Base-by-base conservation (phyloP, 371 early-diverging fungal genomes). In the Mucor plumbeus region DNA sequence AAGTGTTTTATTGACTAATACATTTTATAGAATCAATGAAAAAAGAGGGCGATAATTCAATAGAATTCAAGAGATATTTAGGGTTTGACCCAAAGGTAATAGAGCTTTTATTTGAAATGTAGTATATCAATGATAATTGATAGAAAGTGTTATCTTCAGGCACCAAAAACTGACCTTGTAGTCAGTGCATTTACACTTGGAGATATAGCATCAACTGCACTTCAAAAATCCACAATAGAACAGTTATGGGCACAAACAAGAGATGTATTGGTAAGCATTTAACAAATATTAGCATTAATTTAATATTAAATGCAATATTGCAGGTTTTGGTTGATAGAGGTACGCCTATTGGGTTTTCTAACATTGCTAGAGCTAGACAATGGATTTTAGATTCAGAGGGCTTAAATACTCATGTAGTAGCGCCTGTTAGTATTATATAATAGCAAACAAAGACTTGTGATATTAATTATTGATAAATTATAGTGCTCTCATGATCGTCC, bases 241-340 rank as follows among this genome's bases (percentile, higher is more conserved):
- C 83, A 88, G 11, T 72, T 96, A 36, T 96, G 96, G 96, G 73
- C 83, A 11, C 85, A 86, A 40, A 93, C 96, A 19, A 73, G 76
- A 9, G 94, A 95, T 74, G 81, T 88, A 7, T 75, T 97, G 75
- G 93, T 95, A 76, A 65, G 62, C 35, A 17, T 19, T 17, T 7
- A 7, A 17, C 38, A 8, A 38, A 14, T 5, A 17, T 31, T 33
- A 1, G 14, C 10, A 17, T 17, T 17, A 36, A 0, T n/a, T 17
- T 7, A 6, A 60, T 38, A 1, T 11, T 54, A 39, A 55, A 36
- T n/a, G 38, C 4, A 47, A 9, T 17, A 14, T 15, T 62, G 38
- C 38, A 88, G 89, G 81, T 90, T 15, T 68, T 97, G 60, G 83
- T 97, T 55, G 97, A 97, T 59, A 87, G 94, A 31, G 97, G 96